Evolutionary conservation across 176 grass and related monocot genomes (phyloP).

Genomic region (Echinochloa phyllopogon): DNA sequence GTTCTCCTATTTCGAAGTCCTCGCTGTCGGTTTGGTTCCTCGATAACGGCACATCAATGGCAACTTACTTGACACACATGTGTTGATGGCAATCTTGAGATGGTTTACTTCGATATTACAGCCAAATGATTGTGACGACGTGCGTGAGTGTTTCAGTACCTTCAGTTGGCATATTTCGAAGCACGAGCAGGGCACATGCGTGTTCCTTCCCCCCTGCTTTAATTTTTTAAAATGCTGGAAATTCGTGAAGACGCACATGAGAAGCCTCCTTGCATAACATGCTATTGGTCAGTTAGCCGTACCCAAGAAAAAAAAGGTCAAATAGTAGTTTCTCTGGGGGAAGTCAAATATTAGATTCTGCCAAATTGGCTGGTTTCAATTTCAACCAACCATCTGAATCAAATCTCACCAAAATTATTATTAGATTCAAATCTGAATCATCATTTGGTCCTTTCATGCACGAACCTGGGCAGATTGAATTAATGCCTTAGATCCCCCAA

Average conservation of each 20-base stretch:
- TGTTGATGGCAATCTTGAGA: neutral
- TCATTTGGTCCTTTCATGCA: neutral
- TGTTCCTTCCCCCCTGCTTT: neutral
- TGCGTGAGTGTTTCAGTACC: neutral
- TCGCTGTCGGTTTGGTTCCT: neutral
- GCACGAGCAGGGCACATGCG: slow-evolving; percentile 20
- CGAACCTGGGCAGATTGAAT: neutral
- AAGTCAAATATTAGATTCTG: slow-evolving; percentile 48
- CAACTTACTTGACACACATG: neutral
- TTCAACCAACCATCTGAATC: slow-evolving; percentile 30
- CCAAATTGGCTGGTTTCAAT: neutral
- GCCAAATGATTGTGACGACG: slow-evolving; percentile 39
- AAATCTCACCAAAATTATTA: slow-evolving; percentile 24
- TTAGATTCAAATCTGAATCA: neutral
- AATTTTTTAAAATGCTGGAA: neutral
- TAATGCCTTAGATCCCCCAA: neutral
- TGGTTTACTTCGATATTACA: neutral
- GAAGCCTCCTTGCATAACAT: neutral
- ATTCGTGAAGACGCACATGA: slow-evolving; percentile 29
- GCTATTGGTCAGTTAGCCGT: neutral
- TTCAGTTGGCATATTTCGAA: slow-evolving; percentile 25
- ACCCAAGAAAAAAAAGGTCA: neutral
- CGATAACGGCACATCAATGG: neutral
- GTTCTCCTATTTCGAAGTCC: neutral
- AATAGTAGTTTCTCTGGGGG: neutral